Evolutionary conservation across 495 filamentous ascomycete species (phyloP).

Genomic region (Podospora conica): DNA sequence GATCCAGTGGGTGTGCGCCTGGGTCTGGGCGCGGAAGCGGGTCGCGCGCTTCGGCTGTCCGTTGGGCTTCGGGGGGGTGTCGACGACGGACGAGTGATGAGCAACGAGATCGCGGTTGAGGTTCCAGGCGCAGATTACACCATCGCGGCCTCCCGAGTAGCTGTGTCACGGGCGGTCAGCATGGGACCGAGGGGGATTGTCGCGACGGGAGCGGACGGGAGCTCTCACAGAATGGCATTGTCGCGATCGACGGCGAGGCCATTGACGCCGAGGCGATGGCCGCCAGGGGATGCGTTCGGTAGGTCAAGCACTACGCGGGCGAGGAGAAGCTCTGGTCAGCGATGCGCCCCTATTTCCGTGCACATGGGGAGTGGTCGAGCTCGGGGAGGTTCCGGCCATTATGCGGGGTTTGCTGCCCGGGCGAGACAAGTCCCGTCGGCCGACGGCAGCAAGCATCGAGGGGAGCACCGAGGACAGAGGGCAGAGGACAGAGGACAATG

Average conservation of each 20-base stretch:
- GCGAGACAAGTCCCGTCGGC: background rate
- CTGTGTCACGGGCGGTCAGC: conserved; percentile 39
- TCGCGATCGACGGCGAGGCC: conserved; percentile 80
- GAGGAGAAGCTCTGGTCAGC: conserved; percentile 1
- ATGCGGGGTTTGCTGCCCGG: conserved; percentile 17
- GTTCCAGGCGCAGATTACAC: conserved; percentile 94
- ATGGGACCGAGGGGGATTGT: background rate
- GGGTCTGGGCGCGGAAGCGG: conserved; percentile 81
- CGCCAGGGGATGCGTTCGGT: conserved; percentile 75
- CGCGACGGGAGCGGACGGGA: conserved; percentile 20
- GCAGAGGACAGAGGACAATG: background rate
- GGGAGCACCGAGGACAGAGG: no score
- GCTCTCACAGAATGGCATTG: conserved; percentile 77
- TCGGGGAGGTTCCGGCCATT: background rate
- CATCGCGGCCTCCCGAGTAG: conserved; percentile 93
- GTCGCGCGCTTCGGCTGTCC: conserved; percentile 44
- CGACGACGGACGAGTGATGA: conserved; percentile 28
- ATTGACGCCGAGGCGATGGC: conserved; percentile 91
- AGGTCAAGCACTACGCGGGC: conserved; percentile 73
- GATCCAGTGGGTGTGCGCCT: conserved; percentile 98
- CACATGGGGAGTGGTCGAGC: background rate
- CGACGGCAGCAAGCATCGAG: background rate
- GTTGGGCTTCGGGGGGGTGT: conserved; percentile 21
- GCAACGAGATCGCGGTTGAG: conserved; percentile 50
- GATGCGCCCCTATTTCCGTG: background rate